These are phyloP conservation scores for Solanum raphanifolium DNA, from an alignment of 257 asterid species.

Conservation along the genomic window DNA sequence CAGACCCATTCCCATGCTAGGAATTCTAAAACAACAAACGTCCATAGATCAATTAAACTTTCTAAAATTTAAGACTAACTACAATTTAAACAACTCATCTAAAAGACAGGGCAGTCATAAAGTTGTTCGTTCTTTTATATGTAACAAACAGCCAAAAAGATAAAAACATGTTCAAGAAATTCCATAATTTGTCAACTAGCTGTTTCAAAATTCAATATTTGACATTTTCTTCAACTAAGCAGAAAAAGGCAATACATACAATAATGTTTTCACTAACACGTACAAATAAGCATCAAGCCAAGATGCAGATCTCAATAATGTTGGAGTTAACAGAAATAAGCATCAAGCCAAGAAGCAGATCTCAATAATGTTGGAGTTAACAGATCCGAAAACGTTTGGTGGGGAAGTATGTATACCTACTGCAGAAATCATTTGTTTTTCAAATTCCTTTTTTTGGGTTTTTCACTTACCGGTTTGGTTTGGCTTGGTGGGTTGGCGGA, in stretches of 20 bases:
- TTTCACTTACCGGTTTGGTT: neutral
- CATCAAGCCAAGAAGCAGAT: neutral
- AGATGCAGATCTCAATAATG: neutral
- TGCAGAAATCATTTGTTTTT: neutral
- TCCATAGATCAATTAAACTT: neutral
- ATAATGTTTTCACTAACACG: neutral
- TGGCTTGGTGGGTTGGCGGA: neutral
- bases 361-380: neutral
- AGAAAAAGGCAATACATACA: neutral
- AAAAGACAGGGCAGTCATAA: neutral
- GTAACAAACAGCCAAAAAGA: neutral
- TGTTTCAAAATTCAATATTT: neutral
- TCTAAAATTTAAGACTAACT: neutral
- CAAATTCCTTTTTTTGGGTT: neutral
- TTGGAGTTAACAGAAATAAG: neutral
- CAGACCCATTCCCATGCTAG: neutral
- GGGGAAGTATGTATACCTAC: neutral
- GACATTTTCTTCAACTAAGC: neutral
- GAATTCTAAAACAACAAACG: neutral
- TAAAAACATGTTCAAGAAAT: neutral
- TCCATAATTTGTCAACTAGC: neutral
- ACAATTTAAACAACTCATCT: neutral
- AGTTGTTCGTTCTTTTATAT: neutral
- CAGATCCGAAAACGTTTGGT: neutral
- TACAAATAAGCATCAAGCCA: neutral